A percentile compares a stretch with the other conserved stretches of the same genome.
These are phyloP conservation scores for Bretschneidera sinensis DNA, from an alignment of 345 rosid species.

Conservation along the genomic window DNA sequence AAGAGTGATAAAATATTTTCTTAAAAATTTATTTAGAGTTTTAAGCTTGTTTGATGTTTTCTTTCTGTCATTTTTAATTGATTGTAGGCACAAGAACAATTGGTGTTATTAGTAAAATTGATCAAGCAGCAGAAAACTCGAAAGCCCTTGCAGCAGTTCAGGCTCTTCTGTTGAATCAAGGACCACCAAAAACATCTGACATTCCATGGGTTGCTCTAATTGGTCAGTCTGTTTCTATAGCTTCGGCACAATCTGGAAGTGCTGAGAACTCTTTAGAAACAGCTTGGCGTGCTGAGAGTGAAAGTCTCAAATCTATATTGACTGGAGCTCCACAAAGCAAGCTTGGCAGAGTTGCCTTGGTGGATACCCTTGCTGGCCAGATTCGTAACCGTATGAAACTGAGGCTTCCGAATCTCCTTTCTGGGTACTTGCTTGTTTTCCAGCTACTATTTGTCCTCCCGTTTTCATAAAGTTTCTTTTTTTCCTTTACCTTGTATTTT, in stretches of 20 bases:
- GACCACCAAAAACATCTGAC: conserved; percentile 88
- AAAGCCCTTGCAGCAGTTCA: conserved; percentile 97
- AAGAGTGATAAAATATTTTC: neutral
- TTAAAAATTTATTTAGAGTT: neutral
- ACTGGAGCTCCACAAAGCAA: conserved; percentile 85
- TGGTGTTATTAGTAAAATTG: conserved; percentile 88
- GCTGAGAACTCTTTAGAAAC: conserved; percentile 89
- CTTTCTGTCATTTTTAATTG: conserved; percentile 8
- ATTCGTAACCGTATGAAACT: conserved; percentile 89
- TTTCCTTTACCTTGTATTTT: neutral
- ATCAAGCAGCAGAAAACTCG: conserved; percentile 81
- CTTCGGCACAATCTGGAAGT: conserved; percentile 78
- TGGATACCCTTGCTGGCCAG: conserved; percentile 87
- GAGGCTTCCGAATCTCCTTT: conserved; percentile 88
- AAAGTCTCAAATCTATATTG: conserved; percentile 73
- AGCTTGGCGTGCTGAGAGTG: conserved; percentile 99
- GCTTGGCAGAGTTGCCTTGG: conserved; percentile 92
- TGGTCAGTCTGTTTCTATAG: conserved; percentile 92
- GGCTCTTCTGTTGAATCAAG: conserved; percentile 85
- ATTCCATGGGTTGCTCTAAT: conserved; percentile 98
- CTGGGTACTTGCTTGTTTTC: conserved; percentile 58
- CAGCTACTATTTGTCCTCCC: neutral
- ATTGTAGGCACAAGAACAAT: conserved; percentile 87
- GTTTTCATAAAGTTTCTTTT: conserved; percentile 4
- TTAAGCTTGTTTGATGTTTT: conserved; percentile 1